Evolutionary conservation across 75 land plant genomes (phyloP).

Genomic region (Selaginella tamariscina): DNA sequence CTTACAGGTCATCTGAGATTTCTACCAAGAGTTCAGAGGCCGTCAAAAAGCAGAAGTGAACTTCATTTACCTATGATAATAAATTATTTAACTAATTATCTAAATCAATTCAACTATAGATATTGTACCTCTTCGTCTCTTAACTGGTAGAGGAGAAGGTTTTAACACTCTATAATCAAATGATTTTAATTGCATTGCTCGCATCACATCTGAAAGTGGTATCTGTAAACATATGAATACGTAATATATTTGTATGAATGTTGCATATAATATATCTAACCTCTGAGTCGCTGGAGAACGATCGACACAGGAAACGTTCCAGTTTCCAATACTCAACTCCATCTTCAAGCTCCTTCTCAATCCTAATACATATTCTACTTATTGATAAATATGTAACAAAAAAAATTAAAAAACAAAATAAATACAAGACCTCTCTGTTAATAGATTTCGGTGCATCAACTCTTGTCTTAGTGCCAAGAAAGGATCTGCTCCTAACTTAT

Average conservation of each 20-base stretch:
- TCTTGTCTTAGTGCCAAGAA: conserved; percentile 38
- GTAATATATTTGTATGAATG: too few species aligned
- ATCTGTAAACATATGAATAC: too few species aligned
- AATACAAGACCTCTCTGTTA: conserved; percentile 44
- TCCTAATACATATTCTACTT: too few species aligned
- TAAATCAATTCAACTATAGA: not conserved
- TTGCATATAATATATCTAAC: too few species aligned
- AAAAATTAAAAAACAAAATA: conserved; percentile 1
- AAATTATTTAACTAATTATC: not conserved
- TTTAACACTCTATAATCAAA: conserved; percentile 90
- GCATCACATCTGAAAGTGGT: conserved; percentile 47
- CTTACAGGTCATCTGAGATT: conserved; percentile 87
- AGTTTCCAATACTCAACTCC: conserved; percentile 82
- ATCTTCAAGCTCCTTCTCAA: conserved; percentile 45
- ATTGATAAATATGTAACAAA: too few species aligned
- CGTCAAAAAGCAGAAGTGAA: conserved; percentile 68
- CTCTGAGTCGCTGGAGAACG: too few species aligned
- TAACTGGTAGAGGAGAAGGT: conserved; percentile 62
- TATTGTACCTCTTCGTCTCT: conserved; percentile 47
- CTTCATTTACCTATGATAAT: conserved; percentile 46
- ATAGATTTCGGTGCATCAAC: conserved; percentile 31
- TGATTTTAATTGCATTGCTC: conserved; percentile 79
- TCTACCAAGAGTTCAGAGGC: conserved; percentile 83
- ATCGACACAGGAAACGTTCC: conserved; percentile 62
- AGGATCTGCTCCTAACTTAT: conserved; percentile 26